These are phyloP conservation scores for Phalaenopsis hybrid DNA, from an alignment of 116 monocot species.

Conservation along the genomic window DNA sequence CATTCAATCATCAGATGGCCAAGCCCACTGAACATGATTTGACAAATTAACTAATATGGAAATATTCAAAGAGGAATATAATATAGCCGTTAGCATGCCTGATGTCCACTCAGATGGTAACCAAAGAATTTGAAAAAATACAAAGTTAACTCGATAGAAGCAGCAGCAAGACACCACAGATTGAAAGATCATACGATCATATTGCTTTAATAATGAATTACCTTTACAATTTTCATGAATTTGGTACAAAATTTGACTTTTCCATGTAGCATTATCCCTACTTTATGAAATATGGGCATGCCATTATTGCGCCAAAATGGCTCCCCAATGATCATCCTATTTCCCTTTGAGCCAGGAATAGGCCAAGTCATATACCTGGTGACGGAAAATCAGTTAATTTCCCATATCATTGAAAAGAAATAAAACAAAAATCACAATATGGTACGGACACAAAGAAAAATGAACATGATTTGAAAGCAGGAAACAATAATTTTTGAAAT, in stretches of 20 bases:
- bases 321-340: conserved; percentile 20
- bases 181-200: background rate
- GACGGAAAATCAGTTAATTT: background rate
- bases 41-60: background rate
- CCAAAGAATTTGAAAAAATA: background rate
- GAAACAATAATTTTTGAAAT: too few relatives aligned
- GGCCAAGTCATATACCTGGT: conserved; percentile 43
- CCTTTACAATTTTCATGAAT: conserved; percentile 68
- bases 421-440: background rate
- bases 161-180: background rate
- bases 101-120: background rate
- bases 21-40: background rate
- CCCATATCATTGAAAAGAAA: background rate
- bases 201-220: conserved; percentile 11
- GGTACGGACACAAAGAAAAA: background rate
- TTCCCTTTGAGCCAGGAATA: conserved; percentile 13
- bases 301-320: conserved; percentile 14
- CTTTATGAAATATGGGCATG: conserved; percentile 40
- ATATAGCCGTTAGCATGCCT: background rate
- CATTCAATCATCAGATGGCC: too few relatives aligned
- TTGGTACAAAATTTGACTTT: conserved; percentile 55
- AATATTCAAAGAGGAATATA: conserved; percentile 2
- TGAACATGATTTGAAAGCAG: too few relatives aligned
- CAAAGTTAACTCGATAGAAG: background rate
- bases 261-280: conserved; percentile 55